phyloP scores from a whole-genome alignment of 1,284 basidiomycete species.

The Tylopilus microsporus region DNA sequence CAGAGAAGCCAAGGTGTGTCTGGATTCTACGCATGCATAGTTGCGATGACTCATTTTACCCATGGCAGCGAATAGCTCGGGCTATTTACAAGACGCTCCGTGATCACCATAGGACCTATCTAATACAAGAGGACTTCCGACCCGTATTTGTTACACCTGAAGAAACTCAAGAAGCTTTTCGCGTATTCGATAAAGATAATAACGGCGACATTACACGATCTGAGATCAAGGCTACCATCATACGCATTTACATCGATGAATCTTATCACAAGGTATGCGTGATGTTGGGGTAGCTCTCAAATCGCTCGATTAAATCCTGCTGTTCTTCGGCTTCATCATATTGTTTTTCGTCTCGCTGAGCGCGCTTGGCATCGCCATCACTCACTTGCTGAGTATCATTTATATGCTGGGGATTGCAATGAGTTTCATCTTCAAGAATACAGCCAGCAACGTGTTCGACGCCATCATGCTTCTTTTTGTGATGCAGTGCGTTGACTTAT shows the following conservation, averaged over 20 bases:
- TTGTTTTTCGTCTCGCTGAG: slow-evolving; percentile 70
- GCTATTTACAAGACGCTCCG: slow-evolving; percentile 64
- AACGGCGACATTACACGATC: slow-evolving; percentile 75
- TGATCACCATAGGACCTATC: slow-evolving; percentile 51
- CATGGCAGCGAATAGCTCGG: slow-evolving; percentile 56
- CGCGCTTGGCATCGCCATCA: slow-evolving; percentile 62
- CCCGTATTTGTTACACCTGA: slow-evolving; percentile 59
- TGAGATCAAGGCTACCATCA: slow-evolving; percentile 69
- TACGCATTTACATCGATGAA: slow-evolving; percentile 72
- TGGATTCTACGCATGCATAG: slow-evolving; percentile 2
- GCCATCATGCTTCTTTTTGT: slow-evolving; percentile 77
- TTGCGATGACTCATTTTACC: background rate
- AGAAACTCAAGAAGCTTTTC: slow-evolving; percentile 64
- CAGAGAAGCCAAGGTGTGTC: slow-evolving; percentile 59
- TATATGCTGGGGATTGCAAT: slow-evolving; percentile 65
- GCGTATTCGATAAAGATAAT: slow-evolving; percentile 70
- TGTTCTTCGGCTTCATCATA: slow-evolving; percentile 58
- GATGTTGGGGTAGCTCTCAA: slow-evolving; percentile 63
- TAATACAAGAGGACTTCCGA: slow-evolving; percentile 65
- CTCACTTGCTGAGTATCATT: slow-evolving; percentile 58
- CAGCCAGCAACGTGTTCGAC: slow-evolving; percentile 68
- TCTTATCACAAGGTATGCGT: slow-evolving; percentile 66
- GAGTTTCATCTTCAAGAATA: slow-evolving; percentile 72
- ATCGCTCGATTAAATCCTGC: slow-evolving; percentile 58
- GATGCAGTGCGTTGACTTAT: slow-evolving; percentile 52